These are phyloP conservation scores for Parathielavia hyrcaniae DNA, from an alignment of 495 filamentous ascomycete genomes.

Conservation along the genomic window DNA sequence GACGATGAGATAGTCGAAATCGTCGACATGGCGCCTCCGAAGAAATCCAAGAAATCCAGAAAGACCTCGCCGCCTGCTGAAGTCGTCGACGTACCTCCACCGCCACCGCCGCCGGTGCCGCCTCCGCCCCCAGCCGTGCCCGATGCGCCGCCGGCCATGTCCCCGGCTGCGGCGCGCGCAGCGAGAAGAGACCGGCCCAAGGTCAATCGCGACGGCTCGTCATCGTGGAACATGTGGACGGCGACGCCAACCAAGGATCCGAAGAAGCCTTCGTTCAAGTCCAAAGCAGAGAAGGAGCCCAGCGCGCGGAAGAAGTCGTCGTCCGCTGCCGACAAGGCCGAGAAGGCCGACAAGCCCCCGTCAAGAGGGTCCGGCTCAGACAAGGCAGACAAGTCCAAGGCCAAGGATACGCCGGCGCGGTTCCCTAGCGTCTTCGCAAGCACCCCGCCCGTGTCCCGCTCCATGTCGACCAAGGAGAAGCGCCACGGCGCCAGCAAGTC, in stretches of 20 bases:
- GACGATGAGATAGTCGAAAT: slow-evolving; percentile 44
- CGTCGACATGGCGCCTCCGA: slow-evolving; percentile 41
- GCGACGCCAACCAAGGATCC: slow-evolving; percentile 35
- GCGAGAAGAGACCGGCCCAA: slow-evolving; percentile 44
- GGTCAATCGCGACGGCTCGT: slow-evolving; percentile 40
- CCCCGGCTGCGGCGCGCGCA: slow-evolving; percentile 33
- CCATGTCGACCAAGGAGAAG: slow-evolving; percentile 47
- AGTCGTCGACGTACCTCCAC: slow-evolving; percentile 29
- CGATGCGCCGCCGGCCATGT: slow-evolving; percentile 32
- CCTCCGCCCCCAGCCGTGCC: slow-evolving; percentile 42
- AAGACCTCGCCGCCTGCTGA: slow-evolving; percentile 22
- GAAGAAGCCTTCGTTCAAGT: slow-evolving; percentile 38
- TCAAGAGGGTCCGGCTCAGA: slow-evolving; percentile 43
- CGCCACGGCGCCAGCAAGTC: slow-evolving; percentile 34
- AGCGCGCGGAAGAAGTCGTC: slow-evolving; percentile 34
- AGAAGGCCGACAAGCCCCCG: slow-evolving; percentile 35
- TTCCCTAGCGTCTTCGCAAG: slow-evolving; percentile 47
- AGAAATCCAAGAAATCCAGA: slow-evolving; percentile 37
- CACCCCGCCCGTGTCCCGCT: slow-evolving; percentile 47
- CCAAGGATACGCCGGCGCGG: slow-evolving; percentile 35
- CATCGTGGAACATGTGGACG: slow-evolving; percentile 43
- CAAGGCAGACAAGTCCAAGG: slow-evolving; percentile 36
- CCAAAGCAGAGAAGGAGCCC: slow-evolving; percentile 29
- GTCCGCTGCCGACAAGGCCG: slow-evolving; percentile 30
- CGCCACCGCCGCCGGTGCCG: slow-evolving; percentile 16